Evolutionary conservation across 164 flowering plant species (phyloP), one percentile per base, ranked within the genome.

Genomic region (Piper betle): DNA sequence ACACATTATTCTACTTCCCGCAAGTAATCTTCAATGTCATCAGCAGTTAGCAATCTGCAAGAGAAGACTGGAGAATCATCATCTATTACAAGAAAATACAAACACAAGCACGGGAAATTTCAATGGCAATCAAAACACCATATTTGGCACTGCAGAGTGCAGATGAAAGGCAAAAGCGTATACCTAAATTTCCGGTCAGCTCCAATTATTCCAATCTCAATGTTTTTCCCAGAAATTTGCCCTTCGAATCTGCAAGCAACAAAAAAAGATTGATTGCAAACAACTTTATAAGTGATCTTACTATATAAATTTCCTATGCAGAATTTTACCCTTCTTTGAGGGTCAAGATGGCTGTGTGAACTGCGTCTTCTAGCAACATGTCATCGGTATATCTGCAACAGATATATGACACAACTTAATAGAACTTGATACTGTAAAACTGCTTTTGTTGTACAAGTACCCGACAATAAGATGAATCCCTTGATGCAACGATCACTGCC

Each of bases 281-380:
- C 41, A 53, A 53, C 15, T 8, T 4, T 10, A 5, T 1, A 53
- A 48, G 60, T 38, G 38, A 25, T 25, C 33, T 25, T 20, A 17
- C 46, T 13, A 17, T 61, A 59, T 25, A 39, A 48, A 38, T 2
- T 13, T 60, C 37, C 33, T 25, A 25, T 25, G 33, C 33, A 25
- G 33, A 25, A 25, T 25, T 25, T 25, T 77, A 91, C 99, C 99
- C 97, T 68, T 94, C 99, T 79, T 94, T 94, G 65, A 94, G 77
- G 12, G 99, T 94, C 78, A 94, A 76, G 55, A 94, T 90, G 41
- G 98, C 98, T 4, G 97, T 93, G 80, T 93, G 99, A 40, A 93
- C 91, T 60, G 99, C 99, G 80, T 94, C 99, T 66, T 94, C 99
- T 57, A 94, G 95, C 78, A 88, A 97, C 99, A 94, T 94, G 71